Percentiles rank a stretch among this genome's conserved stretches.
Evolutionary conservation across 495 filamentous ascomycete genomes (phyloP).

Genomic region (Arthonia radiata): DNA sequence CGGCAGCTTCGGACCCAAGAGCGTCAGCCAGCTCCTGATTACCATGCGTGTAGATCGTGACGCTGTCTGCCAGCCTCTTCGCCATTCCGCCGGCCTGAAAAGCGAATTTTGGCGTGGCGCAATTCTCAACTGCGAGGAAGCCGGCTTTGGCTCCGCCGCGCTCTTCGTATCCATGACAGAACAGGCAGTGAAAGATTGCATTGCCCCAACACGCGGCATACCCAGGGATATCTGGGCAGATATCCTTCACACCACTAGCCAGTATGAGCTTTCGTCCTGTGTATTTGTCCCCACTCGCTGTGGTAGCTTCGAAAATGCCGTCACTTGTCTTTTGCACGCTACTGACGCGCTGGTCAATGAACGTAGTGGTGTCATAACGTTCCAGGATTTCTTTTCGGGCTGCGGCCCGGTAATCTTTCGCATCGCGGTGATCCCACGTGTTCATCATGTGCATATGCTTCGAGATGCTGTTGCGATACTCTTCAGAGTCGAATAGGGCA

Average conservation of each 20-base stretch:
- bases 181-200: constrained; percentile 21
- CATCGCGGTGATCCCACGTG: constrained; percentile 21
- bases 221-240: constrained; percentile 24
- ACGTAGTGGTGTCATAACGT: constrained; percentile 19
- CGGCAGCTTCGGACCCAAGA: neutral
- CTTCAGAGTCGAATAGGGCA: constrained; percentile 24
- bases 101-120: constrained; percentile 3
- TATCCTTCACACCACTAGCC: constrained; percentile 27
- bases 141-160: constrained; percentile 11
- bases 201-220: constrained; percentile 13
- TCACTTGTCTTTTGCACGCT: too few relatives aligned
- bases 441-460: constrained; percentile 27
- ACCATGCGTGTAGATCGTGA: constrained; percentile 14
- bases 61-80: constrained; percentile 4
- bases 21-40: constrained; percentile 1
- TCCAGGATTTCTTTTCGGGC: constrained; percentile 13
- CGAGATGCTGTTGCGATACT: constrained; percentile 23
- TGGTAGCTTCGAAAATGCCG: constrained; percentile 23
- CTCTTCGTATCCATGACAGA: constrained; percentile 23
- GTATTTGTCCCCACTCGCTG: constrained; percentile 12
- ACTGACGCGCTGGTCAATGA: too few relatives aligned
- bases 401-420: constrained; percentile 16
- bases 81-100: constrained; percentile 7
- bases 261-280: constrained; percentile 27
- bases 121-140: constrained; percentile 12